Evolutionary conservation across 306 rosid species (phyloP), one percentile per base, ranked within the genome.

Genomic region (Phaseolus lunatus): DNA sequence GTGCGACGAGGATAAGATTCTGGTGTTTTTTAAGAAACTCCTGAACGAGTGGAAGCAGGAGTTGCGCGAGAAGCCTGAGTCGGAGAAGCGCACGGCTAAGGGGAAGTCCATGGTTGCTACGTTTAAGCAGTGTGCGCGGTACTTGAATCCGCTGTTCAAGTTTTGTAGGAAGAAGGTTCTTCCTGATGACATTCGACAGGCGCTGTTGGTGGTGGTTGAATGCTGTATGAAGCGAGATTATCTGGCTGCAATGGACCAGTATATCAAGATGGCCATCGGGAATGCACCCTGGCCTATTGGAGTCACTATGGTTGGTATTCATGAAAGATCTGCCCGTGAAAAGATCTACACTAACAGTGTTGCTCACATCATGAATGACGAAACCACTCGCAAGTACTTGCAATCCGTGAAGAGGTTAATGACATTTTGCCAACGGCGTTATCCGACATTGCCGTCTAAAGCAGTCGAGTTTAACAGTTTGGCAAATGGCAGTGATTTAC

Each of bases 281-380:
- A 95, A 95, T 78, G 97, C 99, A 31, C 99, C 98, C 12, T 95
- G 99, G 99, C 99, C 99, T 35, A 95, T 95, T 83, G 97, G 99
- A 76, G 99, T 95, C 45, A 95, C 99, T 84, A 95, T 95, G 99
- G 99, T 95, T 87, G 99, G 99, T 83, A 95, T 95, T 75, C 99
- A 95, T 5, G 99, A 95, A 74, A 91, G 99, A 67, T 95, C 98
- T 33, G 98, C 98, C 65, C 98, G 97, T 37, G 97, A 95, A 87
- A 95, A 95, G 92, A 95, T 95, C 77, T 90, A 95, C 88, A 95
- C 97, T 73, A 95, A 95, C 69, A 95, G 98, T 85, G 99, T 95
- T 68, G 99, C 99, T 31, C 99, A 95, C 73, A 89, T 95, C 58
- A 95, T 95, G 99, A 95, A 95, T 24, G 99, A 95, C 13, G 99